phyloP scores from a whole-genome alignment of 768 basidiomycete genomes.

The Cubamyces sp. region DNA sequence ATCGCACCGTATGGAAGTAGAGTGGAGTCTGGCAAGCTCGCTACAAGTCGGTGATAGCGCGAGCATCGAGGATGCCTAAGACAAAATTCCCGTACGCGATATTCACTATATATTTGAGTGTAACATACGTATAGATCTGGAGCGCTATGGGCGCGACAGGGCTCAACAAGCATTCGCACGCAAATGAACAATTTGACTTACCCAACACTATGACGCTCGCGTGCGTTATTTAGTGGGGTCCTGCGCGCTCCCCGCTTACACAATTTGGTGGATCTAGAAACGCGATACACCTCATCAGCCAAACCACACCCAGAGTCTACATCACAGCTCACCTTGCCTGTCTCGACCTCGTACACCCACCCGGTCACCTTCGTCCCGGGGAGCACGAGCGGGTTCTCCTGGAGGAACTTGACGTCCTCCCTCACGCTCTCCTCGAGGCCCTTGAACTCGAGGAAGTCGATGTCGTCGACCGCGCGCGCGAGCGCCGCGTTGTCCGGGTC shows the following conservation, averaged over 20 bases:
- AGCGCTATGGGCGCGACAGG: too few relatives aligned
- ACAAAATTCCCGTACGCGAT: too few relatives aligned
- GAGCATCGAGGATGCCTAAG: too few relatives aligned
- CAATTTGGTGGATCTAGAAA: constrained; percentile 26
- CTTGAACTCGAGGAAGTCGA: constrained; percentile 60
- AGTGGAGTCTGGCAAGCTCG: too few relatives aligned
- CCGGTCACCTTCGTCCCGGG: constrained; percentile 59
- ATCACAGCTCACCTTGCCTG: constrained; percentile 53
- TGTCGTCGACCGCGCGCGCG: constrained; percentile 41
- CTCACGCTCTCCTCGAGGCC: constrained; percentile 57
- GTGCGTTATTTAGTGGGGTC: neutral
- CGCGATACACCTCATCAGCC: neutral
- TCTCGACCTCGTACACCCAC: constrained; percentile 69
- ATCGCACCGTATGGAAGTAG: too few relatives aligned
- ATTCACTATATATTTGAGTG: too few relatives aligned
- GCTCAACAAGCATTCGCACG: too few relatives aligned
- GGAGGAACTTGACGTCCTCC: constrained; percentile 60
- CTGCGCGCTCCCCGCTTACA: constrained; percentile 5
- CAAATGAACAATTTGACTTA: too few relatives aligned
- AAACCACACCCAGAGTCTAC: neutral
- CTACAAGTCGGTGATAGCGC: too few relatives aligned
- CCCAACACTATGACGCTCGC: neutral
- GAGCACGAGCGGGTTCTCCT: constrained; percentile 58
- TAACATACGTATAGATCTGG: too few relatives aligned
- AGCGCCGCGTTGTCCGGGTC: constrained; percentile 38